Base-by-base conservation (phyloP, 1,284 basidiomycete genomes). In the Tilletia horrida region DNA sequence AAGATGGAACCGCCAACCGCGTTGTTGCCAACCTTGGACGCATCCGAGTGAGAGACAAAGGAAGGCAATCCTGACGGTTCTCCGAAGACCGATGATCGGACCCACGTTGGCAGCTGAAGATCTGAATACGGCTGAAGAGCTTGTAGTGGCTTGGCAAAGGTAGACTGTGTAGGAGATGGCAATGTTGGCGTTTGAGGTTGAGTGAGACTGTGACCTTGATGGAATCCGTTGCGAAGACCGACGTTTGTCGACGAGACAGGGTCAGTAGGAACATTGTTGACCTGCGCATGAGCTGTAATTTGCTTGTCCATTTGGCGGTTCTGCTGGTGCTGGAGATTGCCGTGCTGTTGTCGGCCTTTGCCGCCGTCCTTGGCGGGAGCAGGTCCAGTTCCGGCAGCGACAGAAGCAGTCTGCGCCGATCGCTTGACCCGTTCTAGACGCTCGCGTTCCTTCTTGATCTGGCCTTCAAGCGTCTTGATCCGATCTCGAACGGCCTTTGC, bases 401-500 rank as follows among this genome's bases (percentile, higher is more conserved):
- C 1, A 3, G 55, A 59, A 35, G 55, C 27, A 31, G 55, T 27
- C 50, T 52, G 50, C 18, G 50, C 55, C 27, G 55, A 59, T 25
- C 55, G 55, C 55, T 59, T 59, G 55, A 59, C 35, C 27, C 31
- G 27, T 27, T 59, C 55, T 27, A 59, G 16, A 18, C 55, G 55
- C 18, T 59, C 55, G 55, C 55, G 55, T 40, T 59, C 55, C 55
- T 59, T 59, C 55, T 59, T 59, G 55, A 59, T 35, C 55, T 59
- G 55, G 6, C 55, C 55, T 29, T 59, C 55, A 13, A 59, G 55
- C 27, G 55, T 59, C 55, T 59, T 59, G 55, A 59, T 59, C 55
- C 55, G 55, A 40, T 59, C 55, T 35, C 55, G 55, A 21, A 59
- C 55, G 14, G 27, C 55, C 27, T 59, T 59, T 4, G 55, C 55